Evolutionary conservation across 768 basidiomycete species (phyloP).

Genomic region (Termitomyces sp.): DNA sequence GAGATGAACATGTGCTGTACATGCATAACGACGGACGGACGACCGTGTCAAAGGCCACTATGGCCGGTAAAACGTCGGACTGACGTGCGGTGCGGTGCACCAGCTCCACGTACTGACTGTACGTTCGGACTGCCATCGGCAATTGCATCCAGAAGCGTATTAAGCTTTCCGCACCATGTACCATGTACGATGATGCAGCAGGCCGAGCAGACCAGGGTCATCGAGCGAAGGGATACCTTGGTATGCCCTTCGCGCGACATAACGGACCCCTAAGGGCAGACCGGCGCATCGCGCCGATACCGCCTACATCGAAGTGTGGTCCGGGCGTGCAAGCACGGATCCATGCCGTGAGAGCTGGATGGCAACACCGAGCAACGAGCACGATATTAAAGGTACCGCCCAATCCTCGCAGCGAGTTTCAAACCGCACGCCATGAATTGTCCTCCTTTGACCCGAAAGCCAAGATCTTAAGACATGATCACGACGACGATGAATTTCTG

Average conservation of each 20-base stretch:
- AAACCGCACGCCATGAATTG: constrained; percentile 3
- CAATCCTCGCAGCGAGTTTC: constrained; percentile 32
- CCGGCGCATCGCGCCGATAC: not conserved
- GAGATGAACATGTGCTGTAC: not conserved
- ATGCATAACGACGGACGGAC: not conserved
- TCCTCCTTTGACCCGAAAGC: constrained; percentile 19
- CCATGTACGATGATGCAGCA: not conserved
- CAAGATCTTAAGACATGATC: constrained; percentile 16
- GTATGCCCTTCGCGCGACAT: not conserved
- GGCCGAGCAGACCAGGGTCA: constrained; percentile 1
- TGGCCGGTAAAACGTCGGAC: not conserved
- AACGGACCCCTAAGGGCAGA: not conserved
- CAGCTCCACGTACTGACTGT: not conserved
- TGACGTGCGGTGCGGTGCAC: not conserved
- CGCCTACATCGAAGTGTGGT: not conserved
- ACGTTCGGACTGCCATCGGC: not conserved
- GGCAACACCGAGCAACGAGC: constrained; percentile 4
- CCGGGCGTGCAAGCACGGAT: constrained; percentile 15
- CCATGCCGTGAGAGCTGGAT: constrained; percentile 18
- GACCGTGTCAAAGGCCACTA: not conserved
- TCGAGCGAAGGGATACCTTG: not conserved
- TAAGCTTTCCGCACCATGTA: not conserved
- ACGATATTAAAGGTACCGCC: constrained; percentile 7
- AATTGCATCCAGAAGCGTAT: not conserved
- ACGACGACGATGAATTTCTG: constrained; percentile 26